Evolutionary conservation across 2,329 filamentous ascomycete species (phyloP).

Genomic region (Drechslera avenae): DNA sequence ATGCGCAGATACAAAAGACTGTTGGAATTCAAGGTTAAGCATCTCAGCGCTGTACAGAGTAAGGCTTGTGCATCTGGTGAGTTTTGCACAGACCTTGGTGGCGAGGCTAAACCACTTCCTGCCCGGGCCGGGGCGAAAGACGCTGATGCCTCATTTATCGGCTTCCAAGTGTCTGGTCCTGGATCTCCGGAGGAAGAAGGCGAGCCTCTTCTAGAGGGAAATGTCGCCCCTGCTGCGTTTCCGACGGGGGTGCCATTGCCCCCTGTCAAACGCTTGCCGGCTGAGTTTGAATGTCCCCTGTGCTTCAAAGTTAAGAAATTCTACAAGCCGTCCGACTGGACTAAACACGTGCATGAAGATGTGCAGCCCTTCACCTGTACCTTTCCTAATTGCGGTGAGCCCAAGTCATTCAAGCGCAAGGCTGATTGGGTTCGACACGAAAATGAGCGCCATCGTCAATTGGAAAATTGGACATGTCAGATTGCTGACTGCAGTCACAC

Average conservation of each 20-base stretch:
- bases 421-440: slow-evolving; percentile 96
- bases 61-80: slow-evolving; percentile 64
- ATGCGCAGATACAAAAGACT: slow-evolving; percentile 78
- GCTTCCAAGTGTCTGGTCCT: slow-evolving; percentile 61
- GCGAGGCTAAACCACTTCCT: slow-evolving; percentile 66
- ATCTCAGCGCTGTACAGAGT: slow-evolving; percentile 64
- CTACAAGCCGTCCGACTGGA: slow-evolving; percentile 93
- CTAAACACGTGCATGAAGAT: slow-evolving; percentile 93
- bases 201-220: slow-evolving; percentile 69
- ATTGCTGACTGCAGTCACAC: slow-evolving; percentile 79
- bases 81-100: slow-evolving; percentile 70
- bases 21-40: slow-evolving; percentile 71
- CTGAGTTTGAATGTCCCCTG: slow-evolving; percentile 86
- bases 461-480: slow-evolving; percentile 90
- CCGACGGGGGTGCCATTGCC: slow-evolving; percentile 81
- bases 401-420: slow-evolving; percentile 93
- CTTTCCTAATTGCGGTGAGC: slow-evolving; percentile 79
- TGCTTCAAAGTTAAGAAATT: slow-evolving; percentile 87
- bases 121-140: slow-evolving; percentile 64
- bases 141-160: slow-evolving; percentile 60
- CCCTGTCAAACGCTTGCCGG: slow-evolving; percentile 75
- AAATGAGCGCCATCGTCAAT: slow-evolving; percentile 85
- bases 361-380: slow-evolving; percentile 93
- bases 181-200: slow-evolving; percentile 67
- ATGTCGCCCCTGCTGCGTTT: slow-evolving; percentile 74